Evolutionary conservation across 192 early-diverging fungal species (phyloP).

Genomic region (Radiomyces spectabilis): DNA sequence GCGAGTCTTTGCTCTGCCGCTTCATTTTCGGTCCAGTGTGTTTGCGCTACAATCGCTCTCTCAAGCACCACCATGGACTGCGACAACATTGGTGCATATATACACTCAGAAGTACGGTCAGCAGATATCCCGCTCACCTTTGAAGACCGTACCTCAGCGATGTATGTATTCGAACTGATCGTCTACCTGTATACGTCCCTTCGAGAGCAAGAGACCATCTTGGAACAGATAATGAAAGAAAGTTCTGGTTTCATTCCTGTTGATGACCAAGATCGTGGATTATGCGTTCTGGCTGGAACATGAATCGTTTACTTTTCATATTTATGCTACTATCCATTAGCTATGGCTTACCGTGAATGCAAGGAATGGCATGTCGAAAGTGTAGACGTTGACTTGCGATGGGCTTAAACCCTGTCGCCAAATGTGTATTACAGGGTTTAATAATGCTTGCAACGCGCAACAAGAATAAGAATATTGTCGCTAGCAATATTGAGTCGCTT

Average conservation of each 20-base stretch:
- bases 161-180: background rate
- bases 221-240: constrained; percentile 1
- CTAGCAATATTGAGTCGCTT: too few species aligned
- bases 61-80: constrained; percentile 2
- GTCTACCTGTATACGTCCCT: background rate
- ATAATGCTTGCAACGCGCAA: too few species aligned
- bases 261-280: background rate
- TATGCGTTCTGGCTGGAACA: background rate
- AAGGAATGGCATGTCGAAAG: too few species aligned
- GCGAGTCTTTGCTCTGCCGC: background rate
- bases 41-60: background rate
- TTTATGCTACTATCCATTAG: too few species aligned
- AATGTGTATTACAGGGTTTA: too few species aligned
- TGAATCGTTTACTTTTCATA: too few species aligned
- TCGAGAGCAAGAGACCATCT: background rate
- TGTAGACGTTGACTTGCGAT: too few species aligned
- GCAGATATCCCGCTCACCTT: constrained; percentile 4
- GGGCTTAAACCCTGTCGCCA: too few species aligned
- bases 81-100: constrained; percentile 1
- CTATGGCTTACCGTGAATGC: too few species aligned
- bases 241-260: background rate
- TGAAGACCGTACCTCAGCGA: background rate
- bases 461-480: too few species aligned
- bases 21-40: constrained; percentile 1
- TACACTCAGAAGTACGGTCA: background rate